Percentiles rank a stretch among this genome's conserved stretches.
phyloP scores from a whole-genome alignment of 1,284 basidiomycete genomes.

The Irpex lacteus region DNA sequence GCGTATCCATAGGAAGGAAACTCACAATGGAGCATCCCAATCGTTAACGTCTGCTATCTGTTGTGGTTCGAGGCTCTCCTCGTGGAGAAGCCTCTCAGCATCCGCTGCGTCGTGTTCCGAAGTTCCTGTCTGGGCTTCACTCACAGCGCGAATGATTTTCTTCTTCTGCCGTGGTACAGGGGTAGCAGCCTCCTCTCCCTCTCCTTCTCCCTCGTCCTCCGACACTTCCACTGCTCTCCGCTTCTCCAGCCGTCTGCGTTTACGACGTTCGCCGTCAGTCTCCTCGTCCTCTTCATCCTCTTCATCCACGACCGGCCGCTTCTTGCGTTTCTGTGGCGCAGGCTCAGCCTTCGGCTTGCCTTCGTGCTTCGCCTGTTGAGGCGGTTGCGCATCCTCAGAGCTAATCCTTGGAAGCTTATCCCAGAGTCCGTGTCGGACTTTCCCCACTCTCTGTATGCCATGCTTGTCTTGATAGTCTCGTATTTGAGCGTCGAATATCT shows the following conservation, averaged over 20 bases:
- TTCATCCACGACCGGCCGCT: background rate
- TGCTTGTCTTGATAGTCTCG: conserved; percentile 30
- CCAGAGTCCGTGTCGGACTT: background rate
- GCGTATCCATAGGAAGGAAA: too few species aligned
- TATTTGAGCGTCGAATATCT: conserved; percentile 41
- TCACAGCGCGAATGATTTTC: background rate
- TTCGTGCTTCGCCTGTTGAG: background rate
- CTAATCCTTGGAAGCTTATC: background rate
- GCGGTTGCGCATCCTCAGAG: background rate
- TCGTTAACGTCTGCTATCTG: too few species aligned
- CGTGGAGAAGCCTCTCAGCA: conserved; percentile 4
- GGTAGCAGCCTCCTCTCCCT: conserved; percentile 6
- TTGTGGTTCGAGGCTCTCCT: background rate
- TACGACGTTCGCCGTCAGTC: background rate
- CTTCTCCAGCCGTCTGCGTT: background rate
- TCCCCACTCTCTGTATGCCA: conserved; percentile 9
- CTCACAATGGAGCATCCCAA: too few species aligned
- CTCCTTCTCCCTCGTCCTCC: conserved; percentile 4
- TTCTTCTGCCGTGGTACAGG: background rate
- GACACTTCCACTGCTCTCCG: conserved; percentile 3
- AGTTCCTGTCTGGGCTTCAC: conserved; percentile 1
- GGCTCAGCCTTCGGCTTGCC: background rate
- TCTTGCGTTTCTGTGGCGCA: background rate
- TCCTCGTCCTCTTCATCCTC: background rate
- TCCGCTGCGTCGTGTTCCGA: conserved; percentile 5